phyloP scores from a whole-genome alignment of 1,284 basidiomycete species.

The Salmacisia buchloeana region DNA sequence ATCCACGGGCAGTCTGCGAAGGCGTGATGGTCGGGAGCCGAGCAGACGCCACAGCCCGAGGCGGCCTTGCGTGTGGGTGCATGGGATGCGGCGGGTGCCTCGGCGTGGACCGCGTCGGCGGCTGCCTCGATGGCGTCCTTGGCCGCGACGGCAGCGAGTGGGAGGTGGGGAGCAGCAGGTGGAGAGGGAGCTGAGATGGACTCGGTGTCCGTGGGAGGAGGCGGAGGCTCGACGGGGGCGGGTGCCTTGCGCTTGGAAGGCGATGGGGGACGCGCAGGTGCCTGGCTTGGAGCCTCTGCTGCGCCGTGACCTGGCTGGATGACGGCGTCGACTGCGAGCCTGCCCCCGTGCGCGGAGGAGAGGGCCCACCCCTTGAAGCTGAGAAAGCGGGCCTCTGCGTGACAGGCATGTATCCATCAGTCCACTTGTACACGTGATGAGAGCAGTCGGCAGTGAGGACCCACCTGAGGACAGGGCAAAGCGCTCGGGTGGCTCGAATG shows the following conservation, averaged over 20 bases:
- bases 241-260: not conserved
- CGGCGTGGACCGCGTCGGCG: not conserved
- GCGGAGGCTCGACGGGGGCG: not conserved
- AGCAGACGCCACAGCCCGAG: slow-evolving; percentile 7
- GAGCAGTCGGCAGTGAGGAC: not conserved
- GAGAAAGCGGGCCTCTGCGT: not conserved
- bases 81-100: not conserved
- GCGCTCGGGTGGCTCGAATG: not conserved
- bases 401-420: not conserved
- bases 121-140: not conserved
- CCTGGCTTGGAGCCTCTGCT: not conserved
- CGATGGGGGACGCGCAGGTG: not conserved
- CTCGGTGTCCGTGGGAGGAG: not conserved
- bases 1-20: not conserved
- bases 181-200: not conserved
- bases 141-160: not conserved
- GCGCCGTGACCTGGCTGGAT: not conserved
- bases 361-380: not conserved
- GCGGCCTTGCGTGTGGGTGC: not conserved
- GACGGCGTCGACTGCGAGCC: not conserved
- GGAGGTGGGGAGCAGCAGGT: not conserved
- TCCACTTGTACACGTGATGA: not conserved
- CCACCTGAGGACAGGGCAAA: not conserved
- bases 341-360: not conserved
- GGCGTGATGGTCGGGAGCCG: not conserved